These are phyloP conservation scores for Rhizopogon rudus DNA, from an alignment of 768 basidiomycete species.

Conservation along the genomic window DNA sequence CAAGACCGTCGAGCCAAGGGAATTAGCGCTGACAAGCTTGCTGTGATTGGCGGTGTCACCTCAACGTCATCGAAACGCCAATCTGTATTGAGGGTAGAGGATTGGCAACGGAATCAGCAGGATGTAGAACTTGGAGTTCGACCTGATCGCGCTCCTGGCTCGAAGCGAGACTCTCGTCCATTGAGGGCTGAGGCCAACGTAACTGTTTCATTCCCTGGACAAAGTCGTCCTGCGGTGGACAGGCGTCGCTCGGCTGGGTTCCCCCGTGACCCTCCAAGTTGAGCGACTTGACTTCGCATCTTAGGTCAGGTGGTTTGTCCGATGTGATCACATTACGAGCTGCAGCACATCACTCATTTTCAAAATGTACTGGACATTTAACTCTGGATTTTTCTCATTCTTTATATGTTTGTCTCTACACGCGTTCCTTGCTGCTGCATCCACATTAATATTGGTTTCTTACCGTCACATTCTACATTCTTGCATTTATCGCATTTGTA, in stretches of 20 bases:
- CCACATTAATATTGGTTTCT: slow-evolving; percentile 10
- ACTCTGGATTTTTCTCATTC: slow-evolving; percentile 15
- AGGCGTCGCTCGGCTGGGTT: slow-evolving; percentile 25
- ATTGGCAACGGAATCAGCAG: slow-evolving; percentile 76
- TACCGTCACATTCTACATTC: background rate
- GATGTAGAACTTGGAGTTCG: slow-evolving; percentile 33
- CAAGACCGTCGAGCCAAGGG: slow-evolving; percentile 36
- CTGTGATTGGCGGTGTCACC: slow-evolving; percentile 25
- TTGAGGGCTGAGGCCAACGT: slow-evolving; percentile 2
- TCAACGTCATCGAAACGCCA: slow-evolving; percentile 53
- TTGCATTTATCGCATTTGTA: slow-evolving; percentile 5
- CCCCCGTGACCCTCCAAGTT: slow-evolving; percentile 39
- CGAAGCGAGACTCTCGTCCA: slow-evolving; percentile 21
- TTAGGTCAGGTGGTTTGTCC: slow-evolving; percentile 1
- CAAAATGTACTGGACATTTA: slow-evolving; percentile 9
- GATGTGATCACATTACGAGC: background rate
- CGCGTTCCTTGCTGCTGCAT: background rate
- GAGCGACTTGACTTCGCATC: slow-evolving; percentile 1
- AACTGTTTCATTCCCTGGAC: slow-evolving; percentile 31
- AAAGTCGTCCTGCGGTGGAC: slow-evolving; percentile 18
- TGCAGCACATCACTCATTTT: slow-evolving; percentile 2
- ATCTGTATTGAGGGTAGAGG: slow-evolving; percentile 78
- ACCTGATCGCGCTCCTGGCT: slow-evolving; percentile 12
- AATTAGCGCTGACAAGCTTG: slow-evolving; percentile 60
- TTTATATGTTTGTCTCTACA: slow-evolving; percentile 2